Percentiles rank a stretch among this genome's conserved stretches.
phyloP scores from a whole-genome alignment of 2,329 filamentous ascomycete genomes.

The Aspergillus ochraceus region DNA sequence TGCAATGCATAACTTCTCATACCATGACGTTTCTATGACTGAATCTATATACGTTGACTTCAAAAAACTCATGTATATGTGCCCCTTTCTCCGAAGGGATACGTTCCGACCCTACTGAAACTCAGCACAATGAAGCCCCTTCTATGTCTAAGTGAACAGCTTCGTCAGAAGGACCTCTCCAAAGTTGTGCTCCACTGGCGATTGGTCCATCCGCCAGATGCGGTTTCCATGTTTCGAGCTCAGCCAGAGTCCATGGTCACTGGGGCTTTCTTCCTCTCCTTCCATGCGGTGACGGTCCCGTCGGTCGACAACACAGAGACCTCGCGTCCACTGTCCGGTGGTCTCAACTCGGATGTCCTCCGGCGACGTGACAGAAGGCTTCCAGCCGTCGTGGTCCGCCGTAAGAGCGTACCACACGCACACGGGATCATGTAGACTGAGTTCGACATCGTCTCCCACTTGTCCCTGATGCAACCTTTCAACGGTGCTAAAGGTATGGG shows the following conservation, averaged over 20 bases:
- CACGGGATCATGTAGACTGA: slow-evolving; percentile 75
- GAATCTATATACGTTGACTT: not conserved
- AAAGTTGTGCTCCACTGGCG: slow-evolving; percentile 69
- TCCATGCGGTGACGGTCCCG: slow-evolving; percentile 52
- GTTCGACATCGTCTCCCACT: slow-evolving; percentile 50
- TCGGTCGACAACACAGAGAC: slow-evolving; percentile 83
- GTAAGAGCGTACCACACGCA: slow-evolving; percentile 77
- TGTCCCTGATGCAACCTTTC: slow-evolving; percentile 59
- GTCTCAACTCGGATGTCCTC: slow-evolving; percentile 92
- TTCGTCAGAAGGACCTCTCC: slow-evolving; percentile 65
- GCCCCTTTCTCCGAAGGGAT: not conserved
- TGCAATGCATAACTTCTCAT: not conserved
- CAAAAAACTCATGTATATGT: not conserved
- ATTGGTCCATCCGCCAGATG: slow-evolving; percentile 68
- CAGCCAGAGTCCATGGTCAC: slow-evolving; percentile 76
- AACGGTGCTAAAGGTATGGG: slow-evolving; percentile 69
- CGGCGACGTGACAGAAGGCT: slow-evolving; percentile 51
- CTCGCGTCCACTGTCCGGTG: slow-evolving; percentile 87
- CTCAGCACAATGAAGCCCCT: not conserved
- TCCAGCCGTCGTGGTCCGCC: slow-evolving; percentile 37
- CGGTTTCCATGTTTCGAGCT: slow-evolving; percentile 74
- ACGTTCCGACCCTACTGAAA: not conserved
- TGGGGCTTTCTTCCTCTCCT: slow-evolving; percentile 59
- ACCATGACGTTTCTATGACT: not conserved
- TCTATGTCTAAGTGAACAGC: slow-evolving; percentile 51